Percentiles rank a stretch among this genome's conserved stretches.
phyloP scores from a whole-genome alignment of 495 filamentous ascomycete species.

The Xylaria acuta region DNA sequence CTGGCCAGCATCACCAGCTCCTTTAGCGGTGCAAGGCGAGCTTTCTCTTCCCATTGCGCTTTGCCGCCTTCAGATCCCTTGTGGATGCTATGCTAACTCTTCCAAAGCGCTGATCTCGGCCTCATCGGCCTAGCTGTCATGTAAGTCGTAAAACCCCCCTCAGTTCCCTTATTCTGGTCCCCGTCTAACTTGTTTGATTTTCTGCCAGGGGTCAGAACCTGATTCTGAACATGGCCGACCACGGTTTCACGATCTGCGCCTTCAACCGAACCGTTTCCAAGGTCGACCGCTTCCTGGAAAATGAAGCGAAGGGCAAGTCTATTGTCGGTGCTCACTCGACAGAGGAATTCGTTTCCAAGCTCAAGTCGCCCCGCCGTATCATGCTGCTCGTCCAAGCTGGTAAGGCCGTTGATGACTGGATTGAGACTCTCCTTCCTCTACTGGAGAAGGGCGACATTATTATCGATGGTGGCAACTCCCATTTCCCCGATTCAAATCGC shows the following conservation, averaged over 20 bases:
- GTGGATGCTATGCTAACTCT: slow-evolving; percentile 55
- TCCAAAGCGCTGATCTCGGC: slow-evolving; percentile 83
- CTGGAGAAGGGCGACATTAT: slow-evolving; percentile 95
- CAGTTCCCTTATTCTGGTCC: slow-evolving; percentile 1
- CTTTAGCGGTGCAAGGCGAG: slow-evolving; percentile 57
- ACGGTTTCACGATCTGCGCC: slow-evolving; percentile 93
- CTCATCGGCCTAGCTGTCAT: slow-evolving; percentile 99
- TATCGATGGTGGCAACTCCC: slow-evolving; percentile 99
- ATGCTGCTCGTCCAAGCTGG: slow-evolving; percentile 99
- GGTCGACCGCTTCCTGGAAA: slow-evolving; percentile 92
- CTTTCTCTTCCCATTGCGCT: slow-evolving; percentile 42
- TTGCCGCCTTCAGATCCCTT: slow-evolving; percentile 28
- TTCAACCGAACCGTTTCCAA: slow-evolving; percentile 98
- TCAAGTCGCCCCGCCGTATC: slow-evolving; percentile 93
- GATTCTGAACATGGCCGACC: slow-evolving; percentile 97
- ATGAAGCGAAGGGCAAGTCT: slow-evolving; percentile 94
- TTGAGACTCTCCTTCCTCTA: slow-evolving; percentile 89
- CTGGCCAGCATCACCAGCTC: slow-evolving; percentile 80
- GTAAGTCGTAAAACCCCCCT: slow-evolving; percentile 52
- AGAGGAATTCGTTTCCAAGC: slow-evolving; percentile 91
- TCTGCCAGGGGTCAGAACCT: slow-evolving; percentile 76
- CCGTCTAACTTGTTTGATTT: slow-evolving; percentile 18
- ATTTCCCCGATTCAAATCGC: slow-evolving; percentile 98
- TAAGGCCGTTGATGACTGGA: slow-evolving; percentile 97
- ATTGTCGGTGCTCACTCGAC: slow-evolving; percentile 93